Evolutionary conservation across 2,329 filamentous ascomycete genomes (phyloP), one percentile per base, ranked within the genome.

Genomic region (Fusarium sp.): DNA sequence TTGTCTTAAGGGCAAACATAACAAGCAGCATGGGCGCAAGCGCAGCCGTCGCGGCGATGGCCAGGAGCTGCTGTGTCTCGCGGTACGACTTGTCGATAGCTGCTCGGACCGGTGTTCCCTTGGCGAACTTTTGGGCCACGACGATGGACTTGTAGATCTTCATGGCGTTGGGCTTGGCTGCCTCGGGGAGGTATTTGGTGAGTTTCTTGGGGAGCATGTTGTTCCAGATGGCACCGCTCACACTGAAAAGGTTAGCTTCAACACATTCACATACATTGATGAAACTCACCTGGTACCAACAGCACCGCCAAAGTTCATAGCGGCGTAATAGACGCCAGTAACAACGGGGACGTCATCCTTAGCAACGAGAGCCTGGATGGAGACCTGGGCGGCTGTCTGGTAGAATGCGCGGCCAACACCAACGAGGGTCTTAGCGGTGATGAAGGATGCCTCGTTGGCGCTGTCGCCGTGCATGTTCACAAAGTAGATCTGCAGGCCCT

Each of bases 181-280:
- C 47, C 0, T 60, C 59, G 3, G 74, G 73, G 12, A 76, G 73
- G 37, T 76, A 74, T 1, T 57, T 48, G 5, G 54, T n/a, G 2
- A 78, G 73, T 16, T 78, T 78, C 12, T 68, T 59, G 0, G 73
- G 75, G 3, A 78, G 74, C 4, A 75, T 66, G 11, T 74, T 73
- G 44, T 76, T 76, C 80, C 80, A 82, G 34, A 81, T 81, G 10
- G 78, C 79, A 2, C 80, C 80, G 7, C 77, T 75, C 7, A 81
- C 77, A 30, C 77, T 81, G 13, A 15, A 3, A 10, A 6, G 10
- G 16, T 73, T 11, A 73, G 59, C 5, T 34, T 6, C 31, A 34
- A 28, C 3, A 1, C 0, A 9, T 34, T 12, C 15, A 1, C 2
- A 0, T 6, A 18, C 1, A 9, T 4, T 2, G 1, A 7, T 1